phyloP scores from a whole-genome alignment of 805 yeast genomes.

The Grigorovia jiainica region DNA sequence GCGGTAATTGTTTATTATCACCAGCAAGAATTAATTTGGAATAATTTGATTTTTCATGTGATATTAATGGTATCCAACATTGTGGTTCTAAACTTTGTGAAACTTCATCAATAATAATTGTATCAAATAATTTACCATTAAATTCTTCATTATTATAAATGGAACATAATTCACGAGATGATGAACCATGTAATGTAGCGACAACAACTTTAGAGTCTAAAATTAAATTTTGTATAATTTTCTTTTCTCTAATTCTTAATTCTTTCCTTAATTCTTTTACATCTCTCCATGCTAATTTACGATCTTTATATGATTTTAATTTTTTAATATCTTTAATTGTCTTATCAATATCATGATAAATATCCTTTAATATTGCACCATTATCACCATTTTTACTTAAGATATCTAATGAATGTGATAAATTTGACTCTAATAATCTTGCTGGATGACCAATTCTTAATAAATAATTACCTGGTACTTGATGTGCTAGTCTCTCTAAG shows the following conservation, averaged over 20 bases:
- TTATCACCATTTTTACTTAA: constrained; percentile 50
- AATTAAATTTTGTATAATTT: constrained; percentile 50
- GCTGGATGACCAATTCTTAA: constrained; percentile 93
- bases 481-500: constrained; percentile 55
- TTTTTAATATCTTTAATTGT: constrained; percentile 50
- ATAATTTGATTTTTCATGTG: constrained; percentile 43
- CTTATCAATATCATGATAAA: constrained; percentile 59
- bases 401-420: constrained; percentile 68
- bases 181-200: constrained; percentile 83
- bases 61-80: constrained; percentile 87
- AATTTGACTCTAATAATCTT: constrained; percentile 51
- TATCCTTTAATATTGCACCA: constrained; percentile 55
- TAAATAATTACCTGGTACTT: constrained; percentile 39
- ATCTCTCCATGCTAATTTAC: constrained; percentile 58
- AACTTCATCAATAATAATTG: constrained; percentile 88
- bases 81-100: constrained; percentile 92
- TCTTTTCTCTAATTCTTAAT: constrained; percentile 53
- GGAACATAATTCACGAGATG: constrained; percentile 56
- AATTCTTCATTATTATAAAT: constrained; percentile 30
- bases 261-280: constrained; percentile 65
- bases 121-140: constrained; percentile 45
- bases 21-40: constrained; percentile 75
- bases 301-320: constrained; percentile 52
- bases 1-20: constrained; percentile 86
- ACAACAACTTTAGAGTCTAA: constrained; percentile 58